Evolutionary conservation across 2,329 filamentous ascomycete genomes (phyloP), one percentile per base, ranked within the genome.

Genomic region (Claviceps spartinae): DNA sequence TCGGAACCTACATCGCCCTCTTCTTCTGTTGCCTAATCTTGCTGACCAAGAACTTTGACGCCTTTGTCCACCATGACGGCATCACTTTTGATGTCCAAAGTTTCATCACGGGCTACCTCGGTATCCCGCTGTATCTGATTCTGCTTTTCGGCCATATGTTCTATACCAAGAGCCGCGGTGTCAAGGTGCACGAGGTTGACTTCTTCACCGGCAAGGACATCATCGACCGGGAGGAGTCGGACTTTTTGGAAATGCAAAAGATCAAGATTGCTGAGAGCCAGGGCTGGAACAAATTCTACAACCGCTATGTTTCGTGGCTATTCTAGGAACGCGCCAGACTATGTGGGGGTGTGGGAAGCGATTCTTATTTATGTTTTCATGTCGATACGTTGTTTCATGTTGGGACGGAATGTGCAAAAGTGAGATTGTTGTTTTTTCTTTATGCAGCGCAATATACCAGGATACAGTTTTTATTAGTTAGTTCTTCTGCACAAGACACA

Each of bases 11-110:
- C 62, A 70, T 72, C 54, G 84, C 84, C 0, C 73, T 93, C 2
- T 70, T 73, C 61, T 82, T 88, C 69, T 88, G 85, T 68, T 74
- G 76, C 61, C 63, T 93, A 37, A 85, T 93, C 55, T 78, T 84
- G 1, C 63, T 94, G 49, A 91, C 87, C 62, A 94, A 93, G 77
- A 90, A 88, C 73, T 93, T 81, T 67, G 74, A 78, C 52, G 82
- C 85, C 54, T 93, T 93, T 66, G 72, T 79, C 55, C 64, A 59
- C 61, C 70, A 58, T 72, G 74, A 67, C 59, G 59, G 65, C 52
- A 74, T 73, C 50, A 71, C 72, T 49, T 86, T 86, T 57, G 79
- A 85, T 65, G 85, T 85, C 72, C 82, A 85, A 72, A 82, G 78
- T 60, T 89, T 90, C 67, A 79, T 90, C 65, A 88, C 83, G 0